These are phyloP conservation scores for Lanmaoa pseudosensibilis DNA, from an alignment of 768 basidiomycete species.

Conservation along the genomic window DNA sequence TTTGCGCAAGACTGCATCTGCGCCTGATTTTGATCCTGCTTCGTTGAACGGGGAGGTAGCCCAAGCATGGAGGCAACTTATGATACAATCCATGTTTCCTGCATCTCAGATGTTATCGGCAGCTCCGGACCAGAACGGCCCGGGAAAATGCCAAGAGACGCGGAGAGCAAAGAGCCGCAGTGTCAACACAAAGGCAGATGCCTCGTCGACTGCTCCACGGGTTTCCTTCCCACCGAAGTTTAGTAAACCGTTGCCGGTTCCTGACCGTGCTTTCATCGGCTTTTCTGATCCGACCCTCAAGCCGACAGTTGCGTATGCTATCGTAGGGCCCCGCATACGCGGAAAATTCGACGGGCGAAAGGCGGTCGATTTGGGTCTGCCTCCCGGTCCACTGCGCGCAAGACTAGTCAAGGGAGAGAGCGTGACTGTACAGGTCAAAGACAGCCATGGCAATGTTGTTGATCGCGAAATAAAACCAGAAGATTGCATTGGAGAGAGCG, in stretches of 20 bases:
- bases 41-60: slow-evolving; percentile 44
- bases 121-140: slow-evolving; percentile 8
- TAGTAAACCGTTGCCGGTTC: slow-evolving; percentile 21
- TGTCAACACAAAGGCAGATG: not conserved
- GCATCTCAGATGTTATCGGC: slow-evolving; percentile 27
- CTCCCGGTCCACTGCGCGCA: slow-evolving; percentile 55
- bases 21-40: slow-evolving; percentile 30
- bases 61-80: slow-evolving; percentile 53
- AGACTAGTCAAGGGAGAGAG: slow-evolving; percentile 63
- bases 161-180: slow-evolving; percentile 12
- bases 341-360: slow-evolving; percentile 73
- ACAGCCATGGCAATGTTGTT: slow-evolving; percentile 41
- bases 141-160: slow-evolving; percentile 5
- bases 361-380: slow-evolving; percentile 64
- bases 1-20: slow-evolving; percentile 26
- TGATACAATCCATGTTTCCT: slow-evolving; percentile 66
- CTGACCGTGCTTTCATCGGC: slow-evolving; percentile 21
- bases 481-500: slow-evolving; percentile 56
- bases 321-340: slow-evolving; percentile 53
- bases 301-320: slow-evolving; percentile 48
- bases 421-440: slow-evolving; percentile 55
- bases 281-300: slow-evolving; percentile 19
- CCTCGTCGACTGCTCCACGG: slow-evolving; percentile 9
- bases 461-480: slow-evolving; percentile 57
- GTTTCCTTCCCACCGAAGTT: slow-evolving; percentile 17